A percentile compares a stretch with the other conserved stretches of the same genome.
Evolutionary conservation across 208 protist genomes (phyloP).

Genomic region (Acanthamoeba healyi): DNA sequence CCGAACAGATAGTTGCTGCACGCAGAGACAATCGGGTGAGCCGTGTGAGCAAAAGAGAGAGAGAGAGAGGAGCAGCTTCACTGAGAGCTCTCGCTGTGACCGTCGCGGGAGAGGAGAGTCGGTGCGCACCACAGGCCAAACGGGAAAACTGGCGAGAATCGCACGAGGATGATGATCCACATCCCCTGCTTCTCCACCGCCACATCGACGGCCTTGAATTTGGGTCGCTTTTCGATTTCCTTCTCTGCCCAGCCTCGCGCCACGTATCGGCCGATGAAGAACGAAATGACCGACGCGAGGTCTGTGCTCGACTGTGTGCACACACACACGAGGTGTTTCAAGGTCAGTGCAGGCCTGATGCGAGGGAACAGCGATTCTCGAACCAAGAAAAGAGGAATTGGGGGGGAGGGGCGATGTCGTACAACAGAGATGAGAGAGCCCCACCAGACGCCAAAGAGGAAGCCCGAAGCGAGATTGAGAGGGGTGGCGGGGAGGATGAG

Average conservation of each 20-base stretch:
- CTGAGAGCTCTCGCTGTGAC: background rate
- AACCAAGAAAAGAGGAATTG: background rate
- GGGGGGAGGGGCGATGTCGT: background rate
- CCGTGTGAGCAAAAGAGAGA: slow-evolving; percentile 16
- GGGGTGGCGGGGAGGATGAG: slow-evolving; percentile 54
- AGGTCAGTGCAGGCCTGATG: background rate
- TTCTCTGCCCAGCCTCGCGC: slow-evolving; percentile 22
- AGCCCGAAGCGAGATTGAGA: slow-evolving; percentile 53
- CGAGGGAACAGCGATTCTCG: background rate
- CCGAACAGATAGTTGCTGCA: slow-evolving; percentile 50
- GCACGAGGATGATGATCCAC: slow-evolving; percentile 55
- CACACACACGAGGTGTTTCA: too few relatives aligned
- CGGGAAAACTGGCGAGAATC: slow-evolving; percentile 59
- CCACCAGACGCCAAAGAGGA: slow-evolving; percentile 44
- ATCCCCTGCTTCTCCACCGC: slow-evolving; percentile 54
- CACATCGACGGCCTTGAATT: slow-evolving; percentile 31
- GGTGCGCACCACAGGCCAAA: slow-evolving; percentile 51
- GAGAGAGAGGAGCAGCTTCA: background rate
- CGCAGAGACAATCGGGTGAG: background rate
- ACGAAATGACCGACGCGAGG: slow-evolving; percentile 4
- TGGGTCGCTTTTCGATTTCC: slow-evolving; percentile 61
- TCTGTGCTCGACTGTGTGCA: slow-evolving; percentile 35
- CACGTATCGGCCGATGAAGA: slow-evolving; percentile 64
- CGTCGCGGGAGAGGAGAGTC: background rate
- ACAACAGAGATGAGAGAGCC: slow-evolving; percentile 50